Evolutionary conservation across 208 protist genomes (phyloP).

Genomic region (Phytomonas sp.): DNA sequence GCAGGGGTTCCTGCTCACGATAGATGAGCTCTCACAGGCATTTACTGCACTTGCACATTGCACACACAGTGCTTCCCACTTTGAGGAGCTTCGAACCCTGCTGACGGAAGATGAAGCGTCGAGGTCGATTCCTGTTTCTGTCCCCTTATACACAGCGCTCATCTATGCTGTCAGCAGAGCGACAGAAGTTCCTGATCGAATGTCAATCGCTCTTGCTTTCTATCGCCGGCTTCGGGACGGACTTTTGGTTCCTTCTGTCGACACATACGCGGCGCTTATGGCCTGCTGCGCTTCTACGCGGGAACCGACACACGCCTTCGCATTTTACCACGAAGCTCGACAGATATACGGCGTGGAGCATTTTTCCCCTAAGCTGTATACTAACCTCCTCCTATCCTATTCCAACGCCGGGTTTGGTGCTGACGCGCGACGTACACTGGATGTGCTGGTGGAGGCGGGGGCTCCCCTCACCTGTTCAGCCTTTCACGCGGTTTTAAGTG

Average conservation of each 20-base stretch:
- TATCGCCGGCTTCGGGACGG: conserved; percentile 75
- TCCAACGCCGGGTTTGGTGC: conserved; percentile 44
- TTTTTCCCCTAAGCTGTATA: conserved; percentile 59
- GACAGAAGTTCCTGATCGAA: conserved; percentile 35
- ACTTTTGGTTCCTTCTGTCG: conserved; percentile 24
- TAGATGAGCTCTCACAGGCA: conserved; percentile 24
- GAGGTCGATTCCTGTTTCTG: conserved; percentile 49
- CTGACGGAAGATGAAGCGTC: conserved; percentile 44
- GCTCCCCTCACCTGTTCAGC: conserved; percentile 55
- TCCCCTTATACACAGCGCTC: conserved; percentile 65
- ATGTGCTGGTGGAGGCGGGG: conserved; percentile 73
- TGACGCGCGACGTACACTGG: conserved; percentile 59
- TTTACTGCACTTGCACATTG: conserved; percentile 45
- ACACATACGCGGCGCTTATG: conserved; percentile 78
- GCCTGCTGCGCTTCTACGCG: conserved; percentile 49
- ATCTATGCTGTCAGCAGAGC: conserved; percentile 63
- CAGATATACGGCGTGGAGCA: conserved; percentile 27
- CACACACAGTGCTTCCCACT: conserved; percentile 39
- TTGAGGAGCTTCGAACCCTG: conserved; percentile 47
- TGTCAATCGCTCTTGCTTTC: conserved; percentile 64
- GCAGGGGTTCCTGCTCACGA: conserved; percentile 26
- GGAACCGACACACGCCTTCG: conserved; percentile 76
- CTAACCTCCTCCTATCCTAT: conserved; percentile 71
- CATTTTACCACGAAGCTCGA: conserved; percentile 78
- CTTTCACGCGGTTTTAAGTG: conserved; percentile 70